Base-by-base conservation (phyloP, 352 stramenopile genomes). In the Globisporangium okanoganense region DNA sequence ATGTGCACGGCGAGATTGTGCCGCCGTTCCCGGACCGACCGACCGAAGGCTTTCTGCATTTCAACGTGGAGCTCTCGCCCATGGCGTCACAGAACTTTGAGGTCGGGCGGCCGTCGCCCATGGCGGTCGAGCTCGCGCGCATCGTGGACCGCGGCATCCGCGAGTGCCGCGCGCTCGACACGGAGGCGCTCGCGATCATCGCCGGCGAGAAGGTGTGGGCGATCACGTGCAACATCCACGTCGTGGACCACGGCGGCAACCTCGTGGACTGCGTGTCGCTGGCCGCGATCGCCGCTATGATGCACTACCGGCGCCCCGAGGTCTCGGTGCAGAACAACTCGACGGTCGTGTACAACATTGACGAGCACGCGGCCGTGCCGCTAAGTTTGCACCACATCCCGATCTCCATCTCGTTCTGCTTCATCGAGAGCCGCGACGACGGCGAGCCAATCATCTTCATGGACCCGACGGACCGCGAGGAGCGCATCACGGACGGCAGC, bases 361-460 rank as follows among this genome's bases (percentile, higher is more conserved):
- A 91, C 55, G 89, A 97, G 56, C 85, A 97, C 61, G 87, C 90
- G 35, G 92, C 96, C 56, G 82, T 97, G 36, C 92, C 94, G 22
- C 72, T 98, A 31, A 97, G 91, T 65, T 76, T 99, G 58, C 95
- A 98, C 78, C 96, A 98, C 77, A 93, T 96, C 36, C 96, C 96
- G n/a, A 82, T 99, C 44, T 97, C 89, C 24, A 87, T 98, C 53
- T 97, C 92, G n/a, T 98, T 98, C 57, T 86, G 82, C 71, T 90
- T 93, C 38, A 56, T 93, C 24, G 68, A 89, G 57, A 62, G 56
- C 43, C 62, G 62, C 18, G 53, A 73, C 41, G 48, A 78, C 33
- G 60, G 53, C 27, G 67, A 75, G 43, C 77, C 78, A 16, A 68
- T 96, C 20, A 79, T 94, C 29, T 90, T 95, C 49, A 83, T 97